Evolutionary conservation across 495 filamentous ascomycete genomes (phyloP), one percentile per base, ranked within the genome.

Genomic region (Tirmania nivea): DNA sequence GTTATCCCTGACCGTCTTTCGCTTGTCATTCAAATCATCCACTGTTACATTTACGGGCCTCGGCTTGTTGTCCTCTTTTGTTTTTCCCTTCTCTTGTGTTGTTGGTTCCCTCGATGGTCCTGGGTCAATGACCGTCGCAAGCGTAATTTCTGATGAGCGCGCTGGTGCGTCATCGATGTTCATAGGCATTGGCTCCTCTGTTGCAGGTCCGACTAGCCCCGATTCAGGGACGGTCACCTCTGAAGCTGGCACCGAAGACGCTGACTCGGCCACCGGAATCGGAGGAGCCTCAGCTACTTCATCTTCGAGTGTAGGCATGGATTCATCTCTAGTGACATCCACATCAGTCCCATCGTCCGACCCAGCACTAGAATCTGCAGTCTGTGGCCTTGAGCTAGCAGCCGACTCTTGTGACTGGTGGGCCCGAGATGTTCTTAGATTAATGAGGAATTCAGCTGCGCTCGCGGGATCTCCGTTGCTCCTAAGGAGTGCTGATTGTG

Each of bases 11-110:
- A 96, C 70, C 10, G 72, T 73, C 19, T 74, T 73, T 37, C 92
- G 79, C 64, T 85, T 79, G 34, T 76, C 73, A 55, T 95, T 84
- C 21, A 99, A 70, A 61, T 92, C 85, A 54, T 96, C 86, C 50
- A 88, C 69, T 0, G 85, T 86, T 20, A 71, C 60, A 34, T 71
- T 65, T 11, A 71, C 21, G 10, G 8, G 11, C n/a, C 52, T 42
- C 11, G 39, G 34, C 12, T 49, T 50, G 35, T 20, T 8, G 20
- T 62, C 55, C 45, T 66, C 63, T 48, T 61, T 66, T 20, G 55
- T 59, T 48, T 65, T 62, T 25, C 62, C 62, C 25, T 65, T 65
- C 48, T 59, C 56, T 16, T 39, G 8, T 7, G 55, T 17, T 17
- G 16, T 21, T 50, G n/a, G 16, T 50, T 50, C 48, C 11, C n/a